Conservation (phyloP, 2,329 filamentous ascomycete genomes). For the Microsporum audouinii region DNA sequence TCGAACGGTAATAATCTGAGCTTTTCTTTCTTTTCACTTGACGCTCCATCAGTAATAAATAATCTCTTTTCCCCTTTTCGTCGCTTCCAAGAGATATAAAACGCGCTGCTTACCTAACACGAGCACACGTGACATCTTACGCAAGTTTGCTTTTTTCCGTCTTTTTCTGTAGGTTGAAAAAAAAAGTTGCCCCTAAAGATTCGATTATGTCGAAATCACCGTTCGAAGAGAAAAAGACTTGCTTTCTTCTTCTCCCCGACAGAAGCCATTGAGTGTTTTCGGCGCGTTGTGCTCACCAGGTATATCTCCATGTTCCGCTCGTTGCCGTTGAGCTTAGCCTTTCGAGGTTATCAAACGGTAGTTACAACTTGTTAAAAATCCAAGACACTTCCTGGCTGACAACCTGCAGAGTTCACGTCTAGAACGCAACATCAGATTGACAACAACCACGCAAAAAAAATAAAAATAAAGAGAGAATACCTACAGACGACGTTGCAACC, state of each 20-base stretch:
- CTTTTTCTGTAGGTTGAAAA: not conserved
- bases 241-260: too few species aligned
- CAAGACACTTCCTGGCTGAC: too few species aligned
- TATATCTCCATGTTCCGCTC: too few species aligned
- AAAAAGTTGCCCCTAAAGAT: not conserved
- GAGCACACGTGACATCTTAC: not conserved
- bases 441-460: too few species aligned
- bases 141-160: not conserved
- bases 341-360: too few species aligned
- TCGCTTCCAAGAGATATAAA: not conserved
- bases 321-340: too few species aligned
- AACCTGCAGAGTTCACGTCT: not conserved
- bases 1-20: slow-evolving; percentile 1
- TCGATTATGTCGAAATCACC: not conserved
- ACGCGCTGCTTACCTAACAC: not conserved
- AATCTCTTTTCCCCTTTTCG: not conserved
- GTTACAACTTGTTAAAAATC: too few species aligned
- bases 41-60: not conserved
- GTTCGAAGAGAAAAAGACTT: too few species aligned
- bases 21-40: not conserved
- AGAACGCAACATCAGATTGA: not conserved
- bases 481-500: too few species aligned
- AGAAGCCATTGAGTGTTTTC: too few species aligned
- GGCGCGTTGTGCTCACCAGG: too few species aligned
- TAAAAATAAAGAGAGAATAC: too few species aligned